Evolutionary conservation across 2,329 filamentous ascomycete species (phyloP), one percentile per base, ranked within the genome.

Genomic region (Botrytis tulipae): DNA sequence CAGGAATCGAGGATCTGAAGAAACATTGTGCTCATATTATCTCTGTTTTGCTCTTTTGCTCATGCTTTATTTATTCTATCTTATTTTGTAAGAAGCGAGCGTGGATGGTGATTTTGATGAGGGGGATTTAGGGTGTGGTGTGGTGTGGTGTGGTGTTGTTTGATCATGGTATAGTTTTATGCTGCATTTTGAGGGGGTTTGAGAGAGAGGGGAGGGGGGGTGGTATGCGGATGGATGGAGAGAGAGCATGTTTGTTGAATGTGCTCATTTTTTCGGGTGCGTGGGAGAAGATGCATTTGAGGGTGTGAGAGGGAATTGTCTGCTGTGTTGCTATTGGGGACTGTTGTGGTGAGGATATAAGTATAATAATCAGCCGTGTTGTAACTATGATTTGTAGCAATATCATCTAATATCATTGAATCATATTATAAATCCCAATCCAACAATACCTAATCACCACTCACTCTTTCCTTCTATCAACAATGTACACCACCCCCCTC

Each of bases 401-500:
- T 42, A 25, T 25, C 25, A 20, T 63, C 16, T 29, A 29, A 44
- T 29, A 12, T 10, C 61, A 63, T 63, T 8, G 10, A 40, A 63
- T 20, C 25, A 18, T 5, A 44, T 42, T 10, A 44, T 18, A 18
- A 20, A 29, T 10, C 1, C 3, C 3, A 63, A 63, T 22, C 16
- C 1, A 44, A 3, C 16, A 29, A n/a, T 63, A n/a, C 25, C 4
- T n/a, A 44, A 42, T 44, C 6, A 29, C 22, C 35, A 12, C 14
- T 42, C 16, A 8, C 14, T 63, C 25, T 25, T 7, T 40, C 35
- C 3, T n/a, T 1, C 4, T 1, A 35, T n/a, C 35, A 8, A 63
- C 25, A 29, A 63, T 63, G 40, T 20, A 62, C 37, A 29, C 18
- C n/a, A 29, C 37, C 18, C 3, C 3, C 40, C 40, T 82, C 72